Conservation (phyloP, 805 yeast genomes). For the Candida suzukii region DNA sequence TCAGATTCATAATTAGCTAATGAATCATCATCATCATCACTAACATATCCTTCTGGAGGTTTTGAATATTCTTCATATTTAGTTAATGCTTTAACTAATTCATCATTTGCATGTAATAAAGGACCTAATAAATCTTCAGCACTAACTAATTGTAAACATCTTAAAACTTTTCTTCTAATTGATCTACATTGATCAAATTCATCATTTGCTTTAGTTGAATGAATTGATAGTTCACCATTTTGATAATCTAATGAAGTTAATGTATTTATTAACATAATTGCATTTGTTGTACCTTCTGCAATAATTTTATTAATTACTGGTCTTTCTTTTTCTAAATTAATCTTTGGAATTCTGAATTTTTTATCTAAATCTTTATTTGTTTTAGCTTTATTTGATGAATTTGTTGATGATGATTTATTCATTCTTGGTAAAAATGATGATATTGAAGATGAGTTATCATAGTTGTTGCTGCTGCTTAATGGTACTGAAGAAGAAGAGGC, state of each 20-base stretch:
- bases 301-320: constrained; percentile 63
- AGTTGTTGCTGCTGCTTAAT: constrained; percentile 1
- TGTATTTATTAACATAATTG: constrained; percentile 63
- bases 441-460: neutral
- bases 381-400: constrained; percentile 7
- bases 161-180: constrained; percentile 68
- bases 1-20: constrained; percentile 31
- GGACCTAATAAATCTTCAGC: constrained; percentile 86
- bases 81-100: constrained; percentile 67
- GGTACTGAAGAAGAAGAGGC: constrained; percentile 5
- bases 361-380: constrained; percentile 33
- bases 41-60: constrained; percentile 36
- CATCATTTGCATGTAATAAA: constrained; percentile 84
- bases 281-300: constrained; percentile 68
- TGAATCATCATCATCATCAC: constrained; percentile 33
- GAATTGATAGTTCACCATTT: constrained; percentile 49
- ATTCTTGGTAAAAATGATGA: constrained; percentile 1
- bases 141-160: constrained; percentile 78
- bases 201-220: constrained; percentile 51
- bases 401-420: too few relatives aligned
- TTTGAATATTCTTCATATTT: constrained; percentile 54
- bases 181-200: constrained; percentile 70
- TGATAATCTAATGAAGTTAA: constrained; percentile 36
- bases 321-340: constrained; percentile 61
- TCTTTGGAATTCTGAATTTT: constrained; percentile 57